Conservation (phyloP, 441 rosid genomes). For the Melianthus villosus region DNA sequence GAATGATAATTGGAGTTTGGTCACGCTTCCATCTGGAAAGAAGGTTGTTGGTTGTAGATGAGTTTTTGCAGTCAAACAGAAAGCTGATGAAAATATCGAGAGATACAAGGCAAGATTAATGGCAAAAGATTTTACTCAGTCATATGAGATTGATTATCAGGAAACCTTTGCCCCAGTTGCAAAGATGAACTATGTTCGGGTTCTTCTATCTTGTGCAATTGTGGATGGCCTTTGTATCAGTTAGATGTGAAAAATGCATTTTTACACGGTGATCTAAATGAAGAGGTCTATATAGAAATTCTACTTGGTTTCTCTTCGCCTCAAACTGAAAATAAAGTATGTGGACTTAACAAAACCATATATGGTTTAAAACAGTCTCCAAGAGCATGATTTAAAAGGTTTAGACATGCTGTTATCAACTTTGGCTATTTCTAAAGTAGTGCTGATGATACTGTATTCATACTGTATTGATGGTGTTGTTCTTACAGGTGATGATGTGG, state of each 20-base stretch:
- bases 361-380: slow-evolving; percentile 5
- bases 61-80: too few species aligned
- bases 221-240: neutral
- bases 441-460: neutral
- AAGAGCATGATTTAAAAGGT: slow-evolving; percentile 3
- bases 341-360: neutral
- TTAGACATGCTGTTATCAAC: slow-evolving; percentile 3
- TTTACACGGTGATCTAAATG: too few species aligned
- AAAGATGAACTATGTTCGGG: neutral
- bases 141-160: too few species aligned
- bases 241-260: too few species aligned
- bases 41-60: too few species aligned
- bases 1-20: too few species aligned
- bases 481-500: neutral
- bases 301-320: neutral
- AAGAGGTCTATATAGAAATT: slow-evolving; percentile 1
- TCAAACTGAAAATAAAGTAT: neutral
- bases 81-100: too few species aligned
- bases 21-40: too few species aligned
- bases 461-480: slow-evolving; percentile 1
- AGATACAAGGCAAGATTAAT: too few species aligned
- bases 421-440: neutral
- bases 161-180: slow-evolving; percentile 4
- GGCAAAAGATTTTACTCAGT: too few species aligned
- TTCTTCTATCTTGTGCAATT: slow-evolving; percentile 1